Conservation (phyloP, 116 monocot species). For the Posidonia oceanica region DNA sequence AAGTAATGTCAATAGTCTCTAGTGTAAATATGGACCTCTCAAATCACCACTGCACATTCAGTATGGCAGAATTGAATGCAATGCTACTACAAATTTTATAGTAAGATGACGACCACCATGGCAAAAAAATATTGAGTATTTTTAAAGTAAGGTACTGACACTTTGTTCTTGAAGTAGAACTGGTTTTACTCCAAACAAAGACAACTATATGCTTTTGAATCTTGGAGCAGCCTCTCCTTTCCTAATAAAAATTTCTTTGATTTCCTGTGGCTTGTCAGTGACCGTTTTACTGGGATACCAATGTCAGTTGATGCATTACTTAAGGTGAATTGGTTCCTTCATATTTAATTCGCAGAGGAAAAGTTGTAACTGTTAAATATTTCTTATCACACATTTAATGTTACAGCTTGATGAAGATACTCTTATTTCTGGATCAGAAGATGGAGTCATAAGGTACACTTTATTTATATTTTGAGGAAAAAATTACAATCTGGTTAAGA, state of each 20-base stretch:
- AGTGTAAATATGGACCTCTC: no score
- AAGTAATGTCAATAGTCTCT: no score
- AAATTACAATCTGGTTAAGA: background rate
- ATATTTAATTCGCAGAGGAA: background rate
- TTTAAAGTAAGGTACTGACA: no score
- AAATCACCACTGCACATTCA: no score
- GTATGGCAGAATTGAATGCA: no score
- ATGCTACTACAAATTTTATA: no score
- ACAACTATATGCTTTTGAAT: background rate
- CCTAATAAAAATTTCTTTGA: background rate
- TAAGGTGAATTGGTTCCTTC: constrained; percentile 38
- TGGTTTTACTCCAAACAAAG: no score
- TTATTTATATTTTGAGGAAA: background rate
- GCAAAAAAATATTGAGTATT: no score
- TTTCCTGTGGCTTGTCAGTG: constrained; percentile 36
- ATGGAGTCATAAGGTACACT: constrained; percentile 78
- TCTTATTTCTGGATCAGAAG: constrained; percentile 81
- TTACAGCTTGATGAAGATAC: constrained; percentile 90
- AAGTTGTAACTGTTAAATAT: background rate
- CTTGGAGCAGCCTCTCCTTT: background rate
- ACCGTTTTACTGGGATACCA: constrained; percentile 70
- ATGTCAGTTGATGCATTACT: constrained; percentile 71
- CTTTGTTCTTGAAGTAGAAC: no score
- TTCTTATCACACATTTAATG: constrained; percentile 4
- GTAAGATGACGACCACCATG: no score